Base-by-base conservation (phyloP, 345 rosid genomes). In the Ceriops tagal region DNA sequence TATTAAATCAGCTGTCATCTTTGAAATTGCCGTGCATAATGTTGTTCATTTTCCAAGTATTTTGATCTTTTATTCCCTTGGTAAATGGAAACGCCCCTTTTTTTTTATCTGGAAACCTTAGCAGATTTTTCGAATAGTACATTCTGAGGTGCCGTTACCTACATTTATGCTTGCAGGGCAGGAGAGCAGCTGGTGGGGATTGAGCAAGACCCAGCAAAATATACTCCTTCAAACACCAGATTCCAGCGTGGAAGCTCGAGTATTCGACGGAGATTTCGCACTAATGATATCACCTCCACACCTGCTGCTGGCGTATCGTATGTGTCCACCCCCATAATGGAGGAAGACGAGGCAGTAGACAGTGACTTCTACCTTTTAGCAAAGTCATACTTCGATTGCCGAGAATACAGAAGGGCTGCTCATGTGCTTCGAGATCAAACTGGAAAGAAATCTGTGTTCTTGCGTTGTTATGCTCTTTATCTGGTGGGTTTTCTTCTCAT, bases 161-260 rank as follows among this genome's bases (percentile, higher is more conserved):
- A 2, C 18, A 21, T 66, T 11, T 53, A 32, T 62, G 61, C 68
- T 30, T 57, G 51, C 81, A 91, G 99, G 99, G 98, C 92, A 3
- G 98, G 85, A 13, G 99, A 95, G 69, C 99, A 95, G 75, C 83
- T 95, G 20, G 89, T 95, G 61, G 97, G 92, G 72, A 90, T 95
- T 11, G 97, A 92, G 81, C 93, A 85, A 66, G 99, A 95, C 81
- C 93, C 92, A 0, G 85, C 91, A 22, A 90, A 90, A 77, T 92
- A 80, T 72, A 92, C 98, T 16, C 96, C 99, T 63, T 76, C 98
- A 5, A 95, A 95, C 80, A 95, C 98, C 13, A 79, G 99, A 69
- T 95, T 95, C 79, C 98, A 95, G 79, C 87, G 96, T 62, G 99
- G 98, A 79, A 95, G 96, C 84, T 92, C 98, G 5, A 95, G 99